Evolutionary conservation across 2,329 filamentous ascomycete genomes (phyloP).

Genomic region (Lachnellula cervina): DNA sequence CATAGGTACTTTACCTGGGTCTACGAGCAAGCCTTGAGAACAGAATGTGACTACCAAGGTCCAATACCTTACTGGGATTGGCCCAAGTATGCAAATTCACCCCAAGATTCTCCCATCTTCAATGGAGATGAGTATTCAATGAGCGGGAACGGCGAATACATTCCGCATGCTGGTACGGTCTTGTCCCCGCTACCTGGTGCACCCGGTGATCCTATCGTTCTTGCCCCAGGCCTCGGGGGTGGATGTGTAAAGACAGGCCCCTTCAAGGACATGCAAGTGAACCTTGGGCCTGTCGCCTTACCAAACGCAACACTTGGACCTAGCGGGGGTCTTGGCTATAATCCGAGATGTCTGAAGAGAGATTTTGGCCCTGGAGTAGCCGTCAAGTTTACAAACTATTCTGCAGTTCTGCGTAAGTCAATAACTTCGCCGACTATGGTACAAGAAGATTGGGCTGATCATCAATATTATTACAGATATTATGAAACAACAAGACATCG

Average conservation of each 20-base stretch:
- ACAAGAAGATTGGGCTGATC: background rate
- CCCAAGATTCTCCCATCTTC: conserved; percentile 47
- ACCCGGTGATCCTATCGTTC: conserved; percentile 3
- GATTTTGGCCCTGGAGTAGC: conserved; percentile 35
- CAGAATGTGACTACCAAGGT: conserved; percentile 39
- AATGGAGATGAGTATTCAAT: conserved; percentile 42
- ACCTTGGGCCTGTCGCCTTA: conserved; percentile 16
- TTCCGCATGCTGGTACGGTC: conserved; percentile 21
- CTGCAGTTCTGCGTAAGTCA: conserved; percentile 26
- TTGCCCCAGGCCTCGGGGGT: conserved; percentile 47
- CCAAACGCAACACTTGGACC: background rate
- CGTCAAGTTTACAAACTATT: conserved; percentile 30
- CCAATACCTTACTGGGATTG: conserved; percentile 37
- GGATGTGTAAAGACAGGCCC: conserved; percentile 48
- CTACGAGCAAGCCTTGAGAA: conserved; percentile 37
- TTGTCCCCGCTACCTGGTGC: conserved; percentile 3
- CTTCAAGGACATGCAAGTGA: conserved; percentile 34
- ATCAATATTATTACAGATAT: background rate
- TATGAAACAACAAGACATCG: background rate
- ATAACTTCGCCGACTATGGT: background rate
- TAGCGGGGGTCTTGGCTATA: conserved; percentile 3
- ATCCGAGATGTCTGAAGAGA: conserved; percentile 14
- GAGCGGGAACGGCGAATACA: conserved; percentile 41
- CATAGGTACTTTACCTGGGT: conserved; percentile 38
- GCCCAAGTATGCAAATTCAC: conserved; percentile 37